A percentile compares a stretch with the other conserved stretches of the same genome.
These are phyloP conservation scores for Pilasporangium apinafurcum DNA, from an alignment of 352 stramenopile species.

Conservation along the genomic window DNA sequence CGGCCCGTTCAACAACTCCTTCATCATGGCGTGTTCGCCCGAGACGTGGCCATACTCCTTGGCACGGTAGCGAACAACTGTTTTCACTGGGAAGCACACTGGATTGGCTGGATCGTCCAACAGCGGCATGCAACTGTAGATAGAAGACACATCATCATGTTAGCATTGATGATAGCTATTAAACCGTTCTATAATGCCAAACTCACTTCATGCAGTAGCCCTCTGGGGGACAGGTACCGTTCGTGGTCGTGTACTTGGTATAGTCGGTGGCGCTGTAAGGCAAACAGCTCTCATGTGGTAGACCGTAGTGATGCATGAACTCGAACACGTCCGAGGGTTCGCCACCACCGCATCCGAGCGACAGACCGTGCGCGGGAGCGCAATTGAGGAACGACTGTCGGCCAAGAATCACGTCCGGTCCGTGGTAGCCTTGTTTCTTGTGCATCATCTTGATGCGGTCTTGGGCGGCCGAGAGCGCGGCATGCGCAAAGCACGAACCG, in stretches of 20 bases:
- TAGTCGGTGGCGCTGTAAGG: constrained; percentile 59
- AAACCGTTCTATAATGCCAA: not conserved
- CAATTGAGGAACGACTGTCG: constrained; percentile 65
- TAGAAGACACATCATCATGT: no score
- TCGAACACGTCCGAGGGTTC: constrained; percentile 52
- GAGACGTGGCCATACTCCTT: constrained; percentile 36
- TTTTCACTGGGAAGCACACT: constrained; percentile 43
- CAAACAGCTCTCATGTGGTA: constrained; percentile 49
- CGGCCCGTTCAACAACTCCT: constrained; percentile 65
- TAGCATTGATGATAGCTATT: not conserved
- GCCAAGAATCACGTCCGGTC: constrained; percentile 51
- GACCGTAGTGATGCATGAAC: constrained; percentile 54
- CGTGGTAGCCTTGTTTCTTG: constrained; percentile 24
- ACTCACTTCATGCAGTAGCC: constrained; percentile 62
- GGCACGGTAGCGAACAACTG: constrained; percentile 43
- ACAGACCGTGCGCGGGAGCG: constrained; percentile 41
- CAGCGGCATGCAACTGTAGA: constrained; percentile 33
- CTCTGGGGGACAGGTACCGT: constrained; percentile 50
- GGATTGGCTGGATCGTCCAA: constrained; percentile 11
- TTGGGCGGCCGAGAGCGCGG: constrained; percentile 39
- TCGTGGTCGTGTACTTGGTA: constrained; percentile 36
- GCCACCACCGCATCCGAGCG: constrained; percentile 43
- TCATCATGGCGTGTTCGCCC: constrained; percentile 57
- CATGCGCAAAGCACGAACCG: constrained; percentile 70
- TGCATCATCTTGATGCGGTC: constrained; percentile 69